phyloP scores from a whole-genome alignment of 768 basidiomycete genomes.

The Coprinopsis marcescibilis region DNA sequence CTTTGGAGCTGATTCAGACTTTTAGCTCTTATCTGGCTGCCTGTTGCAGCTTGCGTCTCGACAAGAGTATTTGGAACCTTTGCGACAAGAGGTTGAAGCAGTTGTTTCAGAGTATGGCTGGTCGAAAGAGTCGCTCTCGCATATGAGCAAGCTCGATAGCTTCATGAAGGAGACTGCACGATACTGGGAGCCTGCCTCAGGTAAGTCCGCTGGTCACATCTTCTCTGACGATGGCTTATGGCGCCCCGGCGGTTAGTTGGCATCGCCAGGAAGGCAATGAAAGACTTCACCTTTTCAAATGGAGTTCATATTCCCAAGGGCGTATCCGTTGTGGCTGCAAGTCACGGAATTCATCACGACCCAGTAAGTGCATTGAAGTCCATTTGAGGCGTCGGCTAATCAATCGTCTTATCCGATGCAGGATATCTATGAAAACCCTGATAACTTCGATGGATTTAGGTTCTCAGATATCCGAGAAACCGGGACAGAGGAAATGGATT shows the following conservation, averaged over 20 bases:
- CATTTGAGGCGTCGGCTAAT: too few relatives aligned
- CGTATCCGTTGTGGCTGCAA: background rate
- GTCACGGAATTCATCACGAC: background rate
- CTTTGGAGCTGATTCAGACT: too few relatives aligned
- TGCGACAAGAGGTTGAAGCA: conserved; percentile 35
- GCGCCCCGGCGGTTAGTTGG: conserved; percentile 12
- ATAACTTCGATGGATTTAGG: too few relatives aligned
- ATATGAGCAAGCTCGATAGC: conserved; percentile 43
- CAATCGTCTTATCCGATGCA: too few relatives aligned
- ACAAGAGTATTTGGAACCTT: conserved; percentile 27
- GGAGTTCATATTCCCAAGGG: conserved; percentile 33
- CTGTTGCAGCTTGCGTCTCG: conserved; percentile 31
- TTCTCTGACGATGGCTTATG: background rate
- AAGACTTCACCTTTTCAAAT: conserved; percentile 40
- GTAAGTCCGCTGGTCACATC: conserved; percentile 11
- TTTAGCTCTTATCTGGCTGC: conserved; percentile 33
- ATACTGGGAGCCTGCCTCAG: conserved; percentile 22
- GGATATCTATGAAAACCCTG: too few relatives aligned
- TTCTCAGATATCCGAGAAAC: too few relatives aligned
- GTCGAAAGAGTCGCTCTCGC: conserved; percentile 27
- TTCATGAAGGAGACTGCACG: conserved; percentile 44
- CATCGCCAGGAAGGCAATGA: conserved; percentile 27
- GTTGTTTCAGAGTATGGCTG: conserved; percentile 26
- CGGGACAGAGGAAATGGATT: too few relatives aligned
- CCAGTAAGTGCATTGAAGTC: too few relatives aligned